Evolutionary conservation across 2,329 filamentous ascomycete species (phyloP), one percentile per base, ranked within the genome.

Genomic region (Arachnomyces sp.): DNA sequence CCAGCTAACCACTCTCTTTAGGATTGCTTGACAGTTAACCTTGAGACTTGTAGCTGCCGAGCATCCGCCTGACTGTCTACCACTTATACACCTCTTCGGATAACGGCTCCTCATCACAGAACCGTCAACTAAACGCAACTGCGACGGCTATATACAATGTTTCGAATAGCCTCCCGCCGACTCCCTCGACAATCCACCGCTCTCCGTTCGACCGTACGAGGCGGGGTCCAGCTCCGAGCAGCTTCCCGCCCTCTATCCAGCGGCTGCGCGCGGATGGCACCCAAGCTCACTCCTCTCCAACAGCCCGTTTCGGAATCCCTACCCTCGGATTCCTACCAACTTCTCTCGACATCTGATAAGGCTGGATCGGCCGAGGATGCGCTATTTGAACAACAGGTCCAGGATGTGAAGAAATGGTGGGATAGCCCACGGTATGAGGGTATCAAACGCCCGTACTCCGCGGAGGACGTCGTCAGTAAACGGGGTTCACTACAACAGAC

Each of bases 361-460:
- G 71, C 82, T 0, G 87, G 87, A 12, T 72, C 75, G 13, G 79
- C 86, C 0, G 92, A 96, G 63, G 88, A 96, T 65, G 79, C 79
- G 1, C 73, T 95, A 1, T 94, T 89, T 61, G 78, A 89, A 31
- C 77, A 84, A 47, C 86, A 95, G 60, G 72, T 96, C 38, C 75
- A 82, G 54, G 83, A 92, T 53, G 87, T 96, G 9, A 79, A 89
- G 61, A 75, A 82, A 18, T 96, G 90, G 92, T 98, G 90, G 90
- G 75, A 77, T 14, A 83, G 82, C 31, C 82, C 86, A 6, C 80
- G 92, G 42, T 98, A 80, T 61, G 76, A 83, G 49, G 90, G 86
- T 44, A 95, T 96, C 70, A 92, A 84, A 71, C 77, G 92, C 34
- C 88, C 90, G 8, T 98, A 96, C 62, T 84, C 82, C 13, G 85